A percentile compares a stretch with the other conserved stretches of the same genome.
Evolutionary conservation across 2,329 filamentous ascomycete species (phyloP).

Genomic region (Hymenoscyphus occultus): DNA sequence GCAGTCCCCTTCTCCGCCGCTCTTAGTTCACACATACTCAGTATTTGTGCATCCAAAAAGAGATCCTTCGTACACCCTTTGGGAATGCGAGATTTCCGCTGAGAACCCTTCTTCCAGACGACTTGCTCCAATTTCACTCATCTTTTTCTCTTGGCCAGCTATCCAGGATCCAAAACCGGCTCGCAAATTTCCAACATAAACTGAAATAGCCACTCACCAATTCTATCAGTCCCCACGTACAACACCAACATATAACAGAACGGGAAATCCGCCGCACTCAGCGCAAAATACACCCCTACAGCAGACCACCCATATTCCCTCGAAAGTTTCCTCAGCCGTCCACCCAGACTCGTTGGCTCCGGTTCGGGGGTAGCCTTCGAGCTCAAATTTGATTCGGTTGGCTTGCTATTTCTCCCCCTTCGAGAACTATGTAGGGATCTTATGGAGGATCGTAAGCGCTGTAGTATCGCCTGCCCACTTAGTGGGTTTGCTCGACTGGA

Average conservation of each 20-base stretch:
- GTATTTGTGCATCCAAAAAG: no score
- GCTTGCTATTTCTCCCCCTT: slow-evolving; percentile 17
- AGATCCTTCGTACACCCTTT: no score
- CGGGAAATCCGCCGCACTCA: slow-evolving; percentile 88
- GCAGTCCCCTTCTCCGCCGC: no score
- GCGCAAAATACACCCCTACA: slow-evolving; percentile 80
- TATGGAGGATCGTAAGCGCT: slow-evolving; percentile 26
- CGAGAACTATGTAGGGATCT: slow-evolving; percentile 28
- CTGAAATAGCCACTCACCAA: slow-evolving; percentile 54
- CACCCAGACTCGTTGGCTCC: slow-evolving; percentile 28
- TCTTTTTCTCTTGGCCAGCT: not conserved
- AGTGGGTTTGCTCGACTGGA: slow-evolving; percentile 16
- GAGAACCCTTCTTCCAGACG: not conserved
- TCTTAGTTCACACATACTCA: no score
- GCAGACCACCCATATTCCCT: slow-evolving; percentile 94
- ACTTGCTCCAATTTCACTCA: not conserved
- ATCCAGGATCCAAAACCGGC: not conserved
- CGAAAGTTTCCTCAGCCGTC: slow-evolving; percentile 70
- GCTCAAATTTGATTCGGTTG: slow-evolving; percentile 15
- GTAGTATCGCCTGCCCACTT: slow-evolving; percentile 21
- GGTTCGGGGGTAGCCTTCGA: slow-evolving; percentile 17
- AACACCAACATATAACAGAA: slow-evolving; percentile 90
- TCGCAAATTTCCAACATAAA: not conserved
- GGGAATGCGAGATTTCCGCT: not conserved
- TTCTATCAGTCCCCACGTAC: slow-evolving; percentile 77